Percentiles rank a stretch among this genome's conserved stretches.
Conservation (phyloP, 495 filamentous ascomycete genomes). For the Daldinia concentrica region DNA sequence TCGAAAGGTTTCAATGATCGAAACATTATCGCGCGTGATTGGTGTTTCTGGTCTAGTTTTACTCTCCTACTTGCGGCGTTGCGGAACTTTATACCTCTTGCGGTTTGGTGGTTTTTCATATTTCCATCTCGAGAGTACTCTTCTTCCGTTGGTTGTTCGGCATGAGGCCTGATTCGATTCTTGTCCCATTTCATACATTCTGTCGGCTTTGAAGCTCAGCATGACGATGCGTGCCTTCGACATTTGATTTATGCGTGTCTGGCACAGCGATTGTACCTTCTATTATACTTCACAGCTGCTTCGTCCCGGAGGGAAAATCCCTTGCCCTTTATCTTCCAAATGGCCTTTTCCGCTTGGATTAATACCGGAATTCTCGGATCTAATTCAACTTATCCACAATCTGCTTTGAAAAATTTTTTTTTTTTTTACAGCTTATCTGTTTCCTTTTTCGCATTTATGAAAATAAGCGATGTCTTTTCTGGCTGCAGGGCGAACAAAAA, state of each 20-base stretch:
- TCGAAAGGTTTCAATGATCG: conserved; percentile 24
- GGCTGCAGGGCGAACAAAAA: conserved; percentile 51
- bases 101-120: conserved; percentile 50
- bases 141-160: conserved; percentile 43
- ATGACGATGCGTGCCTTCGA: conserved; percentile 59
- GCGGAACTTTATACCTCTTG: conserved; percentile 50
- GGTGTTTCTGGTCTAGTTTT: conserved; percentile 49
- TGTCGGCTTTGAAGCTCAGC: conserved; percentile 59
- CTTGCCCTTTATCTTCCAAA: conserved; percentile 6
- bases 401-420: conserved; percentile 39
- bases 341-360: conserved; percentile 30
- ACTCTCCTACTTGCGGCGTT: conserved; percentile 49
- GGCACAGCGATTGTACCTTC: conserved; percentile 58
- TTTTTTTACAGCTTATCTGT: conserved; percentile 51
- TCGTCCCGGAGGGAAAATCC: conserved; percentile 7
- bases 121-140: conserved; percentile 42
- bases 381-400: conserved; percentile 37
- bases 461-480: conserved; percentile 45
- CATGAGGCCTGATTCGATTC: conserved; percentile 55
- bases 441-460: conserved; percentile 49
- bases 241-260: conserved; percentile 61
- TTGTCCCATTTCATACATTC: conserved; percentile 56
- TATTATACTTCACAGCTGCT: conserved; percentile 36
- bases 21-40: conserved; percentile 44
- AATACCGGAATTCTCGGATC: conserved; percentile 40